Percentiles rank a stretch among this genome's conserved stretches.
phyloP scores from a whole-genome alignment of 305 asterid species.

The Caryopteris hybrid region DNA sequence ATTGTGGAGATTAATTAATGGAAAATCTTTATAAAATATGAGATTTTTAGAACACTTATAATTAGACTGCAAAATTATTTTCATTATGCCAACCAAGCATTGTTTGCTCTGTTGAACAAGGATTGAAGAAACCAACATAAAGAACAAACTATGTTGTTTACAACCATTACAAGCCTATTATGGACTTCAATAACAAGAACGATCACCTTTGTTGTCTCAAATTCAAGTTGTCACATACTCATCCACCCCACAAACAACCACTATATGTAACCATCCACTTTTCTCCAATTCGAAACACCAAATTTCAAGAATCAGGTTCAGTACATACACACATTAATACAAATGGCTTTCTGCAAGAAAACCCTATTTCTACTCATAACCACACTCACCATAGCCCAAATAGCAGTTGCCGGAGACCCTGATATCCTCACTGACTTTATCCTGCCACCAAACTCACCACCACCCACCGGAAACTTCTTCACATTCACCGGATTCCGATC shows the following conservation, averaged over 20 bases:
- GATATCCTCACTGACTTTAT: slow-evolving; percentile 50
- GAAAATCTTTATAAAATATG: no score
- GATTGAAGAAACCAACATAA: no score
- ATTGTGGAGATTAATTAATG: no score
- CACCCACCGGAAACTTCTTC: slow-evolving; percentile 32
- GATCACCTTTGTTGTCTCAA: no score
- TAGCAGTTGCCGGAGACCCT: slow-evolving; percentile 37
- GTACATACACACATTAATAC: background rate
- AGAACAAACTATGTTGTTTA: background rate
- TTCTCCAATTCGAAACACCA: background rate
- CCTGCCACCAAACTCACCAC: slow-evolving; percentile 19
- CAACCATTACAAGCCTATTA: background rate
- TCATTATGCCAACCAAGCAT: no score
- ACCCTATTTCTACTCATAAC: slow-evolving; percentile 3
- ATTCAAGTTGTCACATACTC: background rate
- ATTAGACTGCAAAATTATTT: no score
- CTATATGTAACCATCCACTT: background rate
- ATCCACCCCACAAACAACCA: no score
- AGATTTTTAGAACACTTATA: no score
- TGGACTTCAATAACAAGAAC: background rate
- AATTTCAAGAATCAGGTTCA: no score
- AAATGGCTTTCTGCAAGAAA: background rate
- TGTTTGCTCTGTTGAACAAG: no score
- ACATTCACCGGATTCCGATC: slow-evolving; percentile 46
- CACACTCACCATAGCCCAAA: slow-evolving; percentile 22